A percentile compares a stretch with the other conserved stretches of the same genome.
Evolutionary conservation across 305 asterid genomes (phyloP).

Genomic region (Petunia hybrid): DNA sequence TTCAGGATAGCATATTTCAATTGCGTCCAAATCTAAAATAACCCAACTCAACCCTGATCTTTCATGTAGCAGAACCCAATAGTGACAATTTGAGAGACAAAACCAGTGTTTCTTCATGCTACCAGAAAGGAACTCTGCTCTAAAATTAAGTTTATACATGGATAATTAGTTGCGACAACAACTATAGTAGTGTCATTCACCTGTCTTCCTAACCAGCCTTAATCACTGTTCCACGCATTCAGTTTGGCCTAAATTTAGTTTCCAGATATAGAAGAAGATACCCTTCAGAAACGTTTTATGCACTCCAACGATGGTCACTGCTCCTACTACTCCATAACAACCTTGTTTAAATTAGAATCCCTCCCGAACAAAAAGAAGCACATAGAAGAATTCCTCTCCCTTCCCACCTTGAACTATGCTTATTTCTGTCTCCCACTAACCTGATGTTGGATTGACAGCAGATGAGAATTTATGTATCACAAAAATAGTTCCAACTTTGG

Average conservation of each 20-base stretch:
- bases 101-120: not conserved
- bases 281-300: constrained; percentile 20
- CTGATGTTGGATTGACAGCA: constrained; percentile 25
- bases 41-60: constrained; percentile 9
- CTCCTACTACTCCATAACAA: constrained; percentile 14
- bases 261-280: constrained; percentile 11
- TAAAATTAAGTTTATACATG: not conserved
- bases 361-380: constrained; percentile 1
- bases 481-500: not conserved
- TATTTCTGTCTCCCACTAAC: constrained; percentile 8
- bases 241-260: constrained; percentile 3
- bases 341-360: not conserved
- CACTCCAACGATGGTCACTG: constrained; percentile 19
- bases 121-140: constrained; percentile 17
- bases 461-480: not conserved
- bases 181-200: not conserved
- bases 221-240: constrained; percentile 20
- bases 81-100: not conserved
- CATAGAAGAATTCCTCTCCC: constrained; percentile 2
- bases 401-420: constrained; percentile 21
- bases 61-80: constrained; percentile 1
- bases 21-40: constrained; percentile 12
- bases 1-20: not conserved
- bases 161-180: constrained; percentile 8
- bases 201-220: constrained; percentile 18